Evolutionary conservation across 495 filamentous ascomycete species (phyloP), one percentile per base, ranked within the genome.

Genomic region (Elaphomyces granulatus): DNA sequence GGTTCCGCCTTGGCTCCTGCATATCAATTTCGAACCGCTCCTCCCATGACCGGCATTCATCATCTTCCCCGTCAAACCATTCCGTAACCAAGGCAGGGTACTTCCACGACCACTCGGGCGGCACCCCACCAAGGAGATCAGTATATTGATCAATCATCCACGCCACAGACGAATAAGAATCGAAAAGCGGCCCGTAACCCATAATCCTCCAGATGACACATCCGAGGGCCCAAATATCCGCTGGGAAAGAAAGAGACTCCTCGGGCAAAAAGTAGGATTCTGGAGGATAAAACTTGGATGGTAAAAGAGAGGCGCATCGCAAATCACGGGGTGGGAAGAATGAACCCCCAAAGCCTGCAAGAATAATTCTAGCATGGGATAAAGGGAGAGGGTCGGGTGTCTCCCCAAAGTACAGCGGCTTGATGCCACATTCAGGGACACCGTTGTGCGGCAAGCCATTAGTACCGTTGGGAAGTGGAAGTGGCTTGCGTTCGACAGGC

Each of bases 341-440:
- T 2, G 61, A 50, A 34, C 55, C 49, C 9, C 62, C 61, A 43
- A 66, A 60, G 34, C 64, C 64, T 23, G 45, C 26, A 38, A 68
- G 53, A 8, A 64, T 4, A 33, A 66, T 55, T 15, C 43, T 52
- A 28, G 51, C 40, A 41, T 52, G 52, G 44, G 49, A 0, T 32
- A 49, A 48, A 33, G 30, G 42, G 7, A 60, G 32, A 8, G 49
- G 17, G n/a, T 57, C 52, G 37, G 52, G 51, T 35, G 46, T 40
- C 46, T 50, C 32, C 8, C 54, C 57, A 0, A 60, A 38, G 54
- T 50, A 60, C 20, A 60, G 42, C 2, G 56, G 47, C 20, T 33
- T 4, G 37, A 60, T 38, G 20, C 28, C 40, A 10, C 50, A 30
- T 7, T 36, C 41, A 38, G 48, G 56, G 20, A 60, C 47, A 23